Evolutionary conservation across 2,329 filamentous ascomycete genomes (phyloP).

Genomic region (Acrocalymma vagum): DNA sequence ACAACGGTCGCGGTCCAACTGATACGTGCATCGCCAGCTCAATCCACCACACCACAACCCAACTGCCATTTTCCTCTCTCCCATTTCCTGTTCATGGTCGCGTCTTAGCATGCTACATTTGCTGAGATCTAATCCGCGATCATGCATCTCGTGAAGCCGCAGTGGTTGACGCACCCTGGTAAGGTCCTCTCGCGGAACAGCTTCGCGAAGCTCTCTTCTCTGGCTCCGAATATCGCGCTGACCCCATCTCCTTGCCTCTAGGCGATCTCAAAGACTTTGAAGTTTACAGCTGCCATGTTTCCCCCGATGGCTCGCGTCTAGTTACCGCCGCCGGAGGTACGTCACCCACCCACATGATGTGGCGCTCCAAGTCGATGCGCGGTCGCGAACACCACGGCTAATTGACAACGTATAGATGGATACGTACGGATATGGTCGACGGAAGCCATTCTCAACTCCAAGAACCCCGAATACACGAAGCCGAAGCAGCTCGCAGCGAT

Average conservation of each 20-base stretch:
- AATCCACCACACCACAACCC: slow-evolving; percentile 20
- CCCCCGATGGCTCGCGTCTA: slow-evolving; percentile 88
- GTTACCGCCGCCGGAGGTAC: slow-evolving; percentile 95
- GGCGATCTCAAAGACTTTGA: slow-evolving; percentile 98
- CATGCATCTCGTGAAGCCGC: slow-evolving; percentile 82
- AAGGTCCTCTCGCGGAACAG: slow-evolving; percentile 39
- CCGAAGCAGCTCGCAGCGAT: slow-evolving; percentile 96
- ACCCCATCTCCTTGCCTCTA: slow-evolving; percentile 46
- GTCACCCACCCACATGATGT: slow-evolving; percentile 46
- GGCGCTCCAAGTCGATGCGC: slow-evolving; percentile 29
- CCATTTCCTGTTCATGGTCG: slow-evolving; percentile 27
- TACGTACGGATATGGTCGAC: slow-evolving; percentile 98
- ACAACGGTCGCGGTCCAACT: slow-evolving; percentile 36
- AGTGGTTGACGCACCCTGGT: slow-evolving; percentile 95
- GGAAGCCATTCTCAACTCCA: slow-evolving; percentile 86
- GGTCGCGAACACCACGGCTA: slow-evolving; percentile 18
- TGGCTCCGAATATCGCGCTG: slow-evolving; percentile 11
- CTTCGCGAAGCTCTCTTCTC: slow-evolving; percentile 1
- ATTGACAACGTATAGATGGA: slow-evolving; percentile 69
- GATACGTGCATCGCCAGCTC: slow-evolving; percentile 27
- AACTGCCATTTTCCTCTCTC: slow-evolving; percentile 2
- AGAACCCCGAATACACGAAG: slow-evolving; percentile 73
- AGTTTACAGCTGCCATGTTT: slow-evolving; percentile 98
- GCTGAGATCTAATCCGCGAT: slow-evolving; percentile 29
- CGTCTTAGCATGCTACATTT: slow-evolving; percentile 33